phyloP scores from a whole-genome alignment of 2,329 filamentous ascomycete genomes.

The Orbilia oligospora region DNA sequence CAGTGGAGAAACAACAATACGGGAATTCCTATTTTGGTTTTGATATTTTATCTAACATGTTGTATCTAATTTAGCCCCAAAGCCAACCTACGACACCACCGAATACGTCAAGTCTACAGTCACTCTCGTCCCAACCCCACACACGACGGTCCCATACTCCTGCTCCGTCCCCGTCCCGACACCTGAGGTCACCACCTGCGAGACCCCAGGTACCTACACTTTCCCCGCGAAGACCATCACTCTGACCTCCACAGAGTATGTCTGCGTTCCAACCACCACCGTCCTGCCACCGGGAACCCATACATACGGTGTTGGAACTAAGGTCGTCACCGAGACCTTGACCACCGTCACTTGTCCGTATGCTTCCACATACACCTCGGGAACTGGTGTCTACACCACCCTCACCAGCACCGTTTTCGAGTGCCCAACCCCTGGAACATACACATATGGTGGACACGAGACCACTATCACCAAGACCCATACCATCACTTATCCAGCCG shows the following conservation, averaged over 20 bases:
- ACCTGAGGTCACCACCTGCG: constrained; percentile 71
- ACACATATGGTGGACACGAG: constrained; percentile 80
- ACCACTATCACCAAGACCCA: constrained; percentile 72
- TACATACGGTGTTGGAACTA: constrained; percentile 81
- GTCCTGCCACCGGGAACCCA: constrained; percentile 75
- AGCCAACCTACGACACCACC: constrained; percentile 58
- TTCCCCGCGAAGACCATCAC: constrained; percentile 80
- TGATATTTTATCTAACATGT: background rate
- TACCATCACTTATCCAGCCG: constrained; percentile 76
- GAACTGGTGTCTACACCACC: constrained; percentile 75
- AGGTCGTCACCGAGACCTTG: constrained; percentile 76
- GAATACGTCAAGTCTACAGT: constrained; percentile 61
- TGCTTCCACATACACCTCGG: constrained; percentile 75
- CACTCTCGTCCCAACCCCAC: constrained; percentile 50
- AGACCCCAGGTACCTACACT: constrained; percentile 80
- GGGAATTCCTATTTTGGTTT: too few species aligned
- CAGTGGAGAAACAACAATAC: too few species aligned
- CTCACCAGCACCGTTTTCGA: constrained; percentile 79
- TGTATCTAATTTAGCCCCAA: constrained; percentile 29
- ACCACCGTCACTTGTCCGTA: constrained; percentile 78
- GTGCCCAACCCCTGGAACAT: constrained; percentile 81
- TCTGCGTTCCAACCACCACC: constrained; percentile 76
- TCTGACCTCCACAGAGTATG: constrained; percentile 77
- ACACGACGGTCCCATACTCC: constrained; percentile 61
- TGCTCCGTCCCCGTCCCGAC: constrained; percentile 68